Conservation (phyloP, 1,284 basidiomycete species). For the Ceraceosorus bombacis region DNA sequence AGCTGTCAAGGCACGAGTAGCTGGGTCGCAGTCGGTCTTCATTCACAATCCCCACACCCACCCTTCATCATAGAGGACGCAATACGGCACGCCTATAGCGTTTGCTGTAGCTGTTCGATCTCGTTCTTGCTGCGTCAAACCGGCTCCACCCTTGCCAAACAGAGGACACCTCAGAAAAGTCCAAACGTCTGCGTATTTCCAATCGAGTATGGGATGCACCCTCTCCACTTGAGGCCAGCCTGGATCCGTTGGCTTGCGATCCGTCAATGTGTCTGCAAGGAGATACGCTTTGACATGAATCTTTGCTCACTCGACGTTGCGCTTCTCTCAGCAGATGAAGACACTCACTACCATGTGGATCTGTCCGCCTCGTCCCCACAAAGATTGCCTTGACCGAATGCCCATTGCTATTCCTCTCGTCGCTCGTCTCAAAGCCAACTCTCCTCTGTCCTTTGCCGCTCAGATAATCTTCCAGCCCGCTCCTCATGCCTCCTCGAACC, state of each 20-base stretch:
- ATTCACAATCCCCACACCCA: constrained; percentile 48
- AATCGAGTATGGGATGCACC: constrained; percentile 91
- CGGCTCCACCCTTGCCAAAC: constrained; percentile 49
- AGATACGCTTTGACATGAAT: background rate
- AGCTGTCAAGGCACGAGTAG: background rate
- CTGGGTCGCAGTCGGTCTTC: background rate
- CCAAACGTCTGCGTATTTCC: constrained; percentile 87
- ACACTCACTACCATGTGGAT: constrained; percentile 81
- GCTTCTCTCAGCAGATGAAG: background rate
- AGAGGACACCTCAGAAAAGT: constrained; percentile 66
- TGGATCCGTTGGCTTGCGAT: constrained; percentile 28
- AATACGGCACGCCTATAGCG: constrained; percentile 57
- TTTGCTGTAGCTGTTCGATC: constrained; percentile 17
- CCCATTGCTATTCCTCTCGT: background rate
- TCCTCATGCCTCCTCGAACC: constrained; percentile 72
- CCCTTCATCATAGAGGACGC: constrained; percentile 83
- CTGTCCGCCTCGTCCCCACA: constrained; percentile 75
- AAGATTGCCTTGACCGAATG: constrained; percentile 64
- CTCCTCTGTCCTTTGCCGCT: constrained; percentile 48
- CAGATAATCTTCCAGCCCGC: constrained; percentile 65
- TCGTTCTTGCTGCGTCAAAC: background rate
- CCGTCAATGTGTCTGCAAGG: constrained; percentile 13
- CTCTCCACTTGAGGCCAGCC: constrained; percentile 85
- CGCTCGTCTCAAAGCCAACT: background rate
- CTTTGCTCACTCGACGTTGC: background rate